These are phyloP conservation scores for Xylaria sp. DNA, from an alignment of 495 filamentous ascomycete genomes.

Conservation along the genomic window DNA sequence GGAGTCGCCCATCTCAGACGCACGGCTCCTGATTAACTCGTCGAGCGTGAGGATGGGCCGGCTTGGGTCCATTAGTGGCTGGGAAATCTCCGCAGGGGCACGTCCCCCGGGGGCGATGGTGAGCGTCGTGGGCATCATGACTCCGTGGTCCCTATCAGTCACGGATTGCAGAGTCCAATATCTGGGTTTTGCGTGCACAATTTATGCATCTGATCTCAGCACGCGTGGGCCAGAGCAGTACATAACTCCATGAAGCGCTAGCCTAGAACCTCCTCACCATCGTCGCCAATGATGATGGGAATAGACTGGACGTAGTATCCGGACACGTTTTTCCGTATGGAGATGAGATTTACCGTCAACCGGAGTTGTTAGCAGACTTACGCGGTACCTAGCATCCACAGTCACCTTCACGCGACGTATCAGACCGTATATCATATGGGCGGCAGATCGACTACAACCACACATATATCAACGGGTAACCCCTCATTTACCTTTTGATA, in stretches of 20 bases:
- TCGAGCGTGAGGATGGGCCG: conserved; percentile 23
- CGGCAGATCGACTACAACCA: background rate
- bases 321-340: background rate
- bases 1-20: conserved; percentile 21
- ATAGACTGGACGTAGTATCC: background rate
- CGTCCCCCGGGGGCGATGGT: background rate
- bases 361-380: background rate
- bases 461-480: background rate
- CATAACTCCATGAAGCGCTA: background rate
- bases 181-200: background rate
- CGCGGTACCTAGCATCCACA: background rate
- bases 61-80: background rate
- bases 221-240: background rate
- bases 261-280: background rate
- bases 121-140: conserved; percentile 10
- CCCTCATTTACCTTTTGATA: background rate
- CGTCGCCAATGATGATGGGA: background rate
- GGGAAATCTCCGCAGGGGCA: background rate
- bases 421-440: conserved; percentile 4
- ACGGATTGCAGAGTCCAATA: background rate
- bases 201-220: conserved; percentile 4
- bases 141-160: background rate
- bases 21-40: conserved; percentile 23
- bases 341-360: conserved; percentile 16
- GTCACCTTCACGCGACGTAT: background rate